Base-by-base conservation (phyloP, 345 rosid species). In the Euphorbia tirucalli region DNA sequence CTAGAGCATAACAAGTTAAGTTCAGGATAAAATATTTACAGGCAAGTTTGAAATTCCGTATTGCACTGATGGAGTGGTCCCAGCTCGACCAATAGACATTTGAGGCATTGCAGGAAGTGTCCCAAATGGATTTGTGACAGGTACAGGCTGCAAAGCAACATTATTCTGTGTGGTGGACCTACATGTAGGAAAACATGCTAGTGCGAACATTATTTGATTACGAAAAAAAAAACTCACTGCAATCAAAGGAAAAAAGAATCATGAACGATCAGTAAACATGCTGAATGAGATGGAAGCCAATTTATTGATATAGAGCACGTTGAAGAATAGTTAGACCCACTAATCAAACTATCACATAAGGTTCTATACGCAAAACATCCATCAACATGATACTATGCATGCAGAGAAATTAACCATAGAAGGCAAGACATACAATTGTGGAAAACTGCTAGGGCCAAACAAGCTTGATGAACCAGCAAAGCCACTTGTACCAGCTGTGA, bases 31-130 rank as follows among this genome's bases (percentile, higher is more conserved):
- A n/a, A 69, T 64, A 76, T 80, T 85, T 82, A 93, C 97, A 61
- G 98, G 96, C 90, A 91, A 74, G 85, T 85, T 87, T 60, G 98
- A 87, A 79, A 93, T 91, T 73, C 98, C 98, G 68, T 91, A 93
- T 82, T 89, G 98, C 72, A 92, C 85, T 25, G 93, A 84, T 49
- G 97, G 85, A 50, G 88, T 78, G 43, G 84, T 85, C 76, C 96
- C 97, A 67, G 84, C 86, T 77, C 87, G 93, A 60, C 86, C 90
- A 76, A 93, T 82, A 67, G 97, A 93, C 63, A 96, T 80, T 71
- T 89, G 97, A 72, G 98, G 99, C 85, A 83, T 80, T 70, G 87
- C 92, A 64, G 99, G 99, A 52, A 96, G 95, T 0, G 89, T 87
- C 54, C 99, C 99, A 73, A 86, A 96, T 21, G 99, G 98, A 81